These are phyloP conservation scores for Scortechinia acanthostroma DNA, from an alignment of 2,329 filamentous ascomycete genomes.

Conservation along the genomic window DNA sequence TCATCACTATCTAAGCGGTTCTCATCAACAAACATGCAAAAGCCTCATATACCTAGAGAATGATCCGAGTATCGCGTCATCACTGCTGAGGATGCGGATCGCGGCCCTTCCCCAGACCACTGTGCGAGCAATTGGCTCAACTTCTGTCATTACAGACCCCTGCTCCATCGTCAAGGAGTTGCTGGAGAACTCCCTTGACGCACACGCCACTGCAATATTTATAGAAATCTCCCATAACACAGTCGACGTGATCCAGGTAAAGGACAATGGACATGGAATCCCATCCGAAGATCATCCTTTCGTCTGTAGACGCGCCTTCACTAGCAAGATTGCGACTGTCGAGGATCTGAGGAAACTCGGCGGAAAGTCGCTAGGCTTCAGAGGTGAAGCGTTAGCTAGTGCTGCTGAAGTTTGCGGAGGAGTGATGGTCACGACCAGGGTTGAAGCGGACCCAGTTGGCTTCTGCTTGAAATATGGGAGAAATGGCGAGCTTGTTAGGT, in stretches of 20 bases:
- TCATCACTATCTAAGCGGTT: too few relatives aligned
- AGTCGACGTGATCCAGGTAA: conserved; percentile 53
- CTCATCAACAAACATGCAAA: too few relatives aligned
- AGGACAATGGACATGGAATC: conserved; percentile 58
- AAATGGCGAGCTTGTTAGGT: conserved; percentile 37
- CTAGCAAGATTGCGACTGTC: conserved; percentile 53
- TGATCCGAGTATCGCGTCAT: too few relatives aligned
- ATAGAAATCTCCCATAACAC: conserved; percentile 52
- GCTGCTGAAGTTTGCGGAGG: conserved; percentile 46
- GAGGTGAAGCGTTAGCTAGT: conserved; percentile 58
- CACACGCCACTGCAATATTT: conserved; percentile 43
- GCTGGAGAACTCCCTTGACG: conserved; percentile 62
- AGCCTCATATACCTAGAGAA: too few relatives aligned
- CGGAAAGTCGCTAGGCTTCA: conserved; percentile 50
- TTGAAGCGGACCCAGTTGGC: conserved; percentile 46
- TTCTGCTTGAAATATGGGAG: conserved; percentile 37
- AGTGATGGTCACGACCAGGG: conserved; percentile 43
- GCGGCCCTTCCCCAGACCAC: conserved; percentile 26
- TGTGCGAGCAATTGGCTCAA: conserved; percentile 43
- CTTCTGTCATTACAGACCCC: conserved; percentile 46
- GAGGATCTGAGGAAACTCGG: conserved; percentile 46
- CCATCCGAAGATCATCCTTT: conserved; percentile 40
- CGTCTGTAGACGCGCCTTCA: conserved; percentile 49
- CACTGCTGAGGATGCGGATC: too few relatives aligned
- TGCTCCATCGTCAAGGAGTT: conserved; percentile 56